These are phyloP conservation scores for Torulaspora delbrueckii DNA, from an alignment of 805 yeast genomes.

Conservation along the genomic window DNA sequence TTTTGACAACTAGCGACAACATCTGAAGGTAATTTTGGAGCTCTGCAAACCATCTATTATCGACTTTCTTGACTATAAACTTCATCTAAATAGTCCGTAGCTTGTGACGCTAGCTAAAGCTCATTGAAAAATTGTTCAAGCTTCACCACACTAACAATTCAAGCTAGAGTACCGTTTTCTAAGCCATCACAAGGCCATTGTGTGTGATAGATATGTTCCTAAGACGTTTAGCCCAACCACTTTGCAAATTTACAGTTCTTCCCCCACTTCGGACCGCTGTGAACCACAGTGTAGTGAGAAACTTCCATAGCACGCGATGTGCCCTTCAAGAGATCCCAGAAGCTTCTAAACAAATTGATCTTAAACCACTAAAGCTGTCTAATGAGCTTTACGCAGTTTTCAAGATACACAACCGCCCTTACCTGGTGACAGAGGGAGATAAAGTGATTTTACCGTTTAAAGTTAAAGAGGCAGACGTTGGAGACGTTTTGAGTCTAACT, in stretches of 20 bases:
- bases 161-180: background rate
- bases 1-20: no score
- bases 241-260: background rate
- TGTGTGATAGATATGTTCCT: background rate
- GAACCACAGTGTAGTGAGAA: background rate
- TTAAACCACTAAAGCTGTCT: conserved; percentile 61
- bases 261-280: background rate
- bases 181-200: background rate
- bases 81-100: background rate
- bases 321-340: conserved; percentile 4
- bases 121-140: conserved; percentile 2
- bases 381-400: conserved; percentile 75
- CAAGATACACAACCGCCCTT: conserved; percentile 76
- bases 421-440: conserved; percentile 89
- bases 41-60: no score
- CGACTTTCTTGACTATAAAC: no score
- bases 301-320: background rate
- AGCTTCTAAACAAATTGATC: conserved; percentile 32
- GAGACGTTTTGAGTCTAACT: conserved; percentile 70
- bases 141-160: background rate
- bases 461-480: conserved; percentile 70
- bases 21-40: no score
- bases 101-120: conserved; percentile 1
- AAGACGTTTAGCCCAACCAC: background rate
- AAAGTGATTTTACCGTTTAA: conserved; percentile 71